phyloP scores from a whole-genome alignment of 805 yeast genomes.

The Blastobotrys chiropterorum region DNA sequence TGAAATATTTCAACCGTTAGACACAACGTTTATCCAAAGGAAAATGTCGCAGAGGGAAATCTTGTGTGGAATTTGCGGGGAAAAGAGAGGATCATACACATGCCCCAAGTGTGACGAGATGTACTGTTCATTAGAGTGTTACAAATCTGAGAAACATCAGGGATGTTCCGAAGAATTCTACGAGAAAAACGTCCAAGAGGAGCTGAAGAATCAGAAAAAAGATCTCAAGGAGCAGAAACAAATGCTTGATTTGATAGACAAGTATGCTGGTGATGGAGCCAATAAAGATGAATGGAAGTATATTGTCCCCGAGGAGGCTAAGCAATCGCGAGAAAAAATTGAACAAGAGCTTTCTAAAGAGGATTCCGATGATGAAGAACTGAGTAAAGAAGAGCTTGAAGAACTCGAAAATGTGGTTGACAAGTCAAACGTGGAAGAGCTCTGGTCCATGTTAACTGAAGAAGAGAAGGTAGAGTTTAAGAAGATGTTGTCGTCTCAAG shows the following conservation, averaged over 20 bases:
- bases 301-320: slow-evolving; percentile 7
- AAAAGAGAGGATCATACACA: slow-evolving; percentile 11
- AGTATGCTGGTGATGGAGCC: slow-evolving; percentile 4
- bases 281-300: slow-evolving; percentile 15
- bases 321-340: background rate
- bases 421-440: slow-evolving; percentile 11
- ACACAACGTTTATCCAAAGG: background rate
- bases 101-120: slow-evolving; percentile 18
- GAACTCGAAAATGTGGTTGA: slow-evolving; percentile 16
- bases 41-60: background rate
- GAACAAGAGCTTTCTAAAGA: slow-evolving; percentile 1
- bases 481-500: background rate
- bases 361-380: slow-evolving; percentile 7
- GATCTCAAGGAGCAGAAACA: slow-evolving; percentile 9
- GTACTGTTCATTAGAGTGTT: slow-evolving; percentile 19
- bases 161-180: slow-evolving; percentile 17
- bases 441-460: slow-evolving; percentile 15
- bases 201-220: slow-evolving; percentile 1
- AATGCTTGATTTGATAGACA: slow-evolving; percentile 12
- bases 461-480: slow-evolving; percentile 13
- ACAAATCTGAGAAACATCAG: slow-evolving; percentile 14
- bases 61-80: slow-evolving; percentile 8
- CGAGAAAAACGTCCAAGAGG: slow-evolving; percentile 9
- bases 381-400: slow-evolving; percentile 8
- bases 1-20: background rate